These are phyloP conservation scores for Xerocomellus dryophilus DNA, from an alignment of 768 basidiomycete genomes.

Conservation along the genomic window DNA sequence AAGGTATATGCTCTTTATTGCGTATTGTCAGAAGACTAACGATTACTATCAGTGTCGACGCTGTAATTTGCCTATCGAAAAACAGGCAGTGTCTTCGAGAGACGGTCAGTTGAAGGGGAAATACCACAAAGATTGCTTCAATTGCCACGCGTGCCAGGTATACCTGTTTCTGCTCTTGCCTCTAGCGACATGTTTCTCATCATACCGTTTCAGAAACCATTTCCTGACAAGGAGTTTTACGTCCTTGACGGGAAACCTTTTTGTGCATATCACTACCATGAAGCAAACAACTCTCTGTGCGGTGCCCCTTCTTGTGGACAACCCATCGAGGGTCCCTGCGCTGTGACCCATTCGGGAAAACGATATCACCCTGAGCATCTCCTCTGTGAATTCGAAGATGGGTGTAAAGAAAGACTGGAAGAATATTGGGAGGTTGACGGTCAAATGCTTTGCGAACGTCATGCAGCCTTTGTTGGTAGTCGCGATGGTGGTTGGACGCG, in stretches of 20 bases:
- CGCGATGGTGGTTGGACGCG: constrained; percentile 23
- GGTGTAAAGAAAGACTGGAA: constrained; percentile 55
- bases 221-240: constrained; percentile 90
- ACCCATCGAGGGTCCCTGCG: constrained; percentile 93
- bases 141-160: constrained; percentile 79
- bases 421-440: constrained; percentile 92
- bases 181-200: not conserved
- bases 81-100: constrained; percentile 82
- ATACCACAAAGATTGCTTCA: constrained; percentile 90
- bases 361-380: constrained; percentile 89
- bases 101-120: constrained; percentile 96
- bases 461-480: constrained; percentile 44
- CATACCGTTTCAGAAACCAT: constrained; percentile 60
- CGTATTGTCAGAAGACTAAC: constrained; percentile 1
- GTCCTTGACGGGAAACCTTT: constrained; percentile 87
- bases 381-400: constrained; percentile 66
- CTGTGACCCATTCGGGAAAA: constrained; percentile 76
- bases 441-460: constrained; percentile 82
- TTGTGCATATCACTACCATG: constrained; percentile 92
- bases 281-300: constrained; percentile 86
- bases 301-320: constrained; percentile 73
- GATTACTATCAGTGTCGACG: constrained; percentile 65
- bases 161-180: constrained; percentile 20
- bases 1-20: constrained; percentile 50
- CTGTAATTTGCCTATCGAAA: constrained; percentile 85